Base-by-base conservation (phyloP, 2,329 filamentous ascomycete species). In the Colletotrichum liriopes region DNA sequence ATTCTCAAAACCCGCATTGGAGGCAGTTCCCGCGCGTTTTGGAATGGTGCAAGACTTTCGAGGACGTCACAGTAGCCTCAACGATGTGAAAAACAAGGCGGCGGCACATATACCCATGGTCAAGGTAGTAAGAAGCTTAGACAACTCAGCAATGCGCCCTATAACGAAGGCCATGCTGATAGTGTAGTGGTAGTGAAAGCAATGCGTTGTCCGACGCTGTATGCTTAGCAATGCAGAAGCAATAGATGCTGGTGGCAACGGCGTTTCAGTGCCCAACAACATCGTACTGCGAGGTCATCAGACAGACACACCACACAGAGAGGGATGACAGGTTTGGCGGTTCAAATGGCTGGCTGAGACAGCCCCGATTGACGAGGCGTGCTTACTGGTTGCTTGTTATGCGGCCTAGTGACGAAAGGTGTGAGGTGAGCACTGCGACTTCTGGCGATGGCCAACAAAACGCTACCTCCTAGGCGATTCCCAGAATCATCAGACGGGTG, bases 211-310 rank as follows among this genome's bases (percentile, higher is more conserved):
- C 82, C 86, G 85, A 80, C 77, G 66, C 32, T 35, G 49, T 60
- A 64, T 54, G 39, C 59, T 20, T 39, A 55, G 29, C 12, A 18
- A n/a, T 55, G 60, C 37, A 45, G 73, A 75, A 76, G 78, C 75
- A 77, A 76, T 80, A 79, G 79, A 79, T 81, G 79, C 80, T 79
- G 82, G 84, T 82, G 82, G 83, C 77, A 83, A 82, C 71, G 80
- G 82, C 82, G 83, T 81, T 81, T 85, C 82, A 80, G 77, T 86
- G 83, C 86, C 86, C 86, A 87, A 87, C 85, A 79, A 80, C 78
- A 81, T 78, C n/a, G 37, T 45, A 71, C 73, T 77, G 78, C 73
- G 74, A 81, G 77, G 77, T 78, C 78, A 79, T 82, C 80, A 78
- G 81, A 80, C 80, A 75, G 75, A 76, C 76, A 80, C 78, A 78